Evolutionary conservation across 2,329 filamentous ascomycete species (phyloP).

Genomic region (Fusarium paranaense): DNA sequence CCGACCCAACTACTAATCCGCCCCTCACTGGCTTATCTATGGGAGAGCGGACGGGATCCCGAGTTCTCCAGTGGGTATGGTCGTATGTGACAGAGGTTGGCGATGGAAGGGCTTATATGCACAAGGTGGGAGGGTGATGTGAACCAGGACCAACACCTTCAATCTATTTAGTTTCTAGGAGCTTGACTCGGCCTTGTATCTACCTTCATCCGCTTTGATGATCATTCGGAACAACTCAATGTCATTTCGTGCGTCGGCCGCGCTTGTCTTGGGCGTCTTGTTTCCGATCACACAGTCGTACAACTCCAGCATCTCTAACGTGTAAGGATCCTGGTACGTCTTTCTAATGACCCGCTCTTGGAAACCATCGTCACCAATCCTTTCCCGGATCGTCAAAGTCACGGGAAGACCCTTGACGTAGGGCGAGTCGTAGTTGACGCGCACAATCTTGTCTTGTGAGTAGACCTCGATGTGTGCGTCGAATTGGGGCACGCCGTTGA

Average conservation of each 20-base stretch:
- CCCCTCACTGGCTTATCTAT: too few relatives aligned
- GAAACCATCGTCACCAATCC: conserved; percentile 48
- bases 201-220: neutral
- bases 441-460: conserved; percentile 63
- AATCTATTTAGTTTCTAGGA: neutral
- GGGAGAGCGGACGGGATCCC: neutral
- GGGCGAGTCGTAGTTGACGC: conserved; percentile 67
- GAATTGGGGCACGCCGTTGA: conserved; percentile 64
- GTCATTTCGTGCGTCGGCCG: conserved; percentile 46
- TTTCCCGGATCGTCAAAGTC: conserved; percentile 60
- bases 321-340: conserved; percentile 59
- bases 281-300: conserved; percentile 43
- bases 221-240: conserved; percentile 43
- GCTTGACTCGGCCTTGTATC: neutral
- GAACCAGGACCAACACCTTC: neutral
- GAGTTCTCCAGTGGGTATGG: neutral
- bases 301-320: conserved; percentile 50
- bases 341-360: conserved; percentile 54
- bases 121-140: neutral
- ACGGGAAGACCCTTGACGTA: conserved; percentile 68
- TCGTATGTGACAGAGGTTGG: neutral
- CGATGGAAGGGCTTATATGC: neutral
- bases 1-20: too few relatives aligned
- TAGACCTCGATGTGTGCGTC: conserved; percentile 67
- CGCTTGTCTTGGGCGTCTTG: conserved; percentile 44